These are phyloP conservation scores for Nitzschia inconspicua DNA, from an alignment of 108 stramenopile genomes.

Conservation along the genomic window DNA sequence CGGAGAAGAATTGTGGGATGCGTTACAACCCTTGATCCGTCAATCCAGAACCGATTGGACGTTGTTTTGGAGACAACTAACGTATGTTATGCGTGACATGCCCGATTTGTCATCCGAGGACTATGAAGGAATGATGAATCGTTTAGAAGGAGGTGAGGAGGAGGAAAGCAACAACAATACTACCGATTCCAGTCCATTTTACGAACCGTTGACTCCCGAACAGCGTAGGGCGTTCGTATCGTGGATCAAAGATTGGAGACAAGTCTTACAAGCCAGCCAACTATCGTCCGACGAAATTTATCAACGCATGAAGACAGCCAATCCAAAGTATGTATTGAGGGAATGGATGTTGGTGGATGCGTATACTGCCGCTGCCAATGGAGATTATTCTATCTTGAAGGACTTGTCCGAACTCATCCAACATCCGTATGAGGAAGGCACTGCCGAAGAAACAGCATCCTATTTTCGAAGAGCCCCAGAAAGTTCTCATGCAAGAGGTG, in stretches of 20 bases:
- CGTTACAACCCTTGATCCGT: slow-evolving; percentile 48
- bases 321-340: slow-evolving; percentile 79
- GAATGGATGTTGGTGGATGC: slow-evolving; percentile 91
- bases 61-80: slow-evolving; percentile 76
- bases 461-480: slow-evolving; percentile 72
- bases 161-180: too few relatives aligned
- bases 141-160: slow-evolving; percentile 35
- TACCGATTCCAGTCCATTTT: slow-evolving; percentile 50
- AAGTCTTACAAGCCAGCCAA: slow-evolving; percentile 22
- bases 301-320: slow-evolving; percentile 56
- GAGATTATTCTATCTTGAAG: slow-evolving; percentile 54
- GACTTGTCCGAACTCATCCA: slow-evolving; percentile 65
- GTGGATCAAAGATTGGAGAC: slow-evolving; percentile 74
- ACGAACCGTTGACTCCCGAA: slow-evolving; percentile 50
- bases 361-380: slow-evolving; percentile 67
- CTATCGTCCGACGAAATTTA: slow-evolving; percentile 6
- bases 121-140: slow-evolving; percentile 59
- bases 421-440: slow-evolving; percentile 74
- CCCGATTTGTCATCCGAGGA: slow-evolving; percentile 33
- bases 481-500: slow-evolving; percentile 58
- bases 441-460: slow-evolving; percentile 29
- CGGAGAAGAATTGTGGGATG: slow-evolving; percentile 61
- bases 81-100: slow-evolving; percentile 56
- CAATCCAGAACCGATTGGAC: slow-evolving; percentile 76
- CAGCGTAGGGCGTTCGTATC: slow-evolving; percentile 31